Conservation (phyloP, 2,329 filamentous ascomycete genomes). For the Epichloe coenophiala region DNA sequence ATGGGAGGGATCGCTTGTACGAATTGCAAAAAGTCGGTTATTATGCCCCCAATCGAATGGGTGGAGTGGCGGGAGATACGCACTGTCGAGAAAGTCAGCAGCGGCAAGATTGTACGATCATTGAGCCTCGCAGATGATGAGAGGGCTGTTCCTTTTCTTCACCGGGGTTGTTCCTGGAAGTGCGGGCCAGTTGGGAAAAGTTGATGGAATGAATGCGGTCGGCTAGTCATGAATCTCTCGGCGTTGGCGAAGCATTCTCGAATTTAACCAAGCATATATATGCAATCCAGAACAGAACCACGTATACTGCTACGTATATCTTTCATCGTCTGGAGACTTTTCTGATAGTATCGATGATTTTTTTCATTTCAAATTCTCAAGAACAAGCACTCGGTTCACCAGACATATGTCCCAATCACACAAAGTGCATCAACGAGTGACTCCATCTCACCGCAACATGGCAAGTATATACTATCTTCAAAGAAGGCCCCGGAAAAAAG, state of each 20-base stretch:
- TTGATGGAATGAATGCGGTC: background rate
- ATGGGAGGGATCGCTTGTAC: constrained; percentile 38
- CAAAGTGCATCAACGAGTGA: no score
- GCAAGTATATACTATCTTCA: no score
- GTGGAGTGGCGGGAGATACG: constrained; percentile 44
- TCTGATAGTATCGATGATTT: no score
- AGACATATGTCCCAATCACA: no score
- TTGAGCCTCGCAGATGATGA: constrained; percentile 21
- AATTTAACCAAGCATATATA: background rate
- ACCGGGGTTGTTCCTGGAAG: constrained; percentile 35
- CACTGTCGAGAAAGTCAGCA: constrained; percentile 7
- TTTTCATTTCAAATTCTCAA: no score
- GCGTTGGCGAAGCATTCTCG: background rate
- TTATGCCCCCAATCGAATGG: constrained; percentile 44
- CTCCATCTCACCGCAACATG: no score
- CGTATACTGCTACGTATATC: background rate
- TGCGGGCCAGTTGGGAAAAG: constrained; percentile 24
- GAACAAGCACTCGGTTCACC: no score
- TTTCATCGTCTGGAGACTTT: no score
- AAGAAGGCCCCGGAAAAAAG: no score
- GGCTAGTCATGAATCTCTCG: background rate
- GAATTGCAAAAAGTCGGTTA: constrained; percentile 32
- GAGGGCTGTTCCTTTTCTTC: constrained; percentile 30
- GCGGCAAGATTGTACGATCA: constrained; percentile 8
- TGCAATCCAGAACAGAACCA: background rate